Percentiles rank a stretch among this genome's conserved stretches.
Conservation (phyloP, 768 basidiomycete species). For the Pleurotus pulmonarius region DNA sequence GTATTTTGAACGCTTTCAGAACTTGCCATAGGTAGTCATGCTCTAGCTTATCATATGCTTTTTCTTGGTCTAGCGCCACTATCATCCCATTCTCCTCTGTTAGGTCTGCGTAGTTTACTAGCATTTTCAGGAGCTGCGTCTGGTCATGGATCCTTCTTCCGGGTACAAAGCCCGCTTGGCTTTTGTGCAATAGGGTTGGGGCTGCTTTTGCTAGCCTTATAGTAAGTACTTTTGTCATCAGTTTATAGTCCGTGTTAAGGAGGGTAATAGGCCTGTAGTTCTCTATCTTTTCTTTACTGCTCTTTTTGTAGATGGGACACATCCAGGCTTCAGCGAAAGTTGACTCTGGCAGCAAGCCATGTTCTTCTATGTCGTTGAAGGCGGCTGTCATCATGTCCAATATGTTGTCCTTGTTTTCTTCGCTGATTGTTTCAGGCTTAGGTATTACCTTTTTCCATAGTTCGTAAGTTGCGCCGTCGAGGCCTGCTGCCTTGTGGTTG, state of each 20-base stretch:
- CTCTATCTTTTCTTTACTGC: constrained; percentile 20
- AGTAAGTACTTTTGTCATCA: constrained; percentile 23
- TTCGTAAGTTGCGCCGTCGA: too few species aligned
- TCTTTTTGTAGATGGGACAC: constrained; percentile 42
- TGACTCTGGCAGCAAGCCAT: not conserved
- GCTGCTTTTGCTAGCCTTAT: constrained; percentile 13
- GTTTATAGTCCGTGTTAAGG: constrained; percentile 33
- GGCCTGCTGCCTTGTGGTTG: too few species aligned
- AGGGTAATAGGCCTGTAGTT: constrained; percentile 36
- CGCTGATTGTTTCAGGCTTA: too few species aligned
- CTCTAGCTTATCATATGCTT: constrained; percentile 1
- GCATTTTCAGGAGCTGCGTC: constrained; percentile 18
- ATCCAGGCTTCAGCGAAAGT: constrained; percentile 30
- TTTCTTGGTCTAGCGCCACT: constrained; percentile 20
- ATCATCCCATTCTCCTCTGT: constrained; percentile 22
- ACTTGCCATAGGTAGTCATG: not conserved
- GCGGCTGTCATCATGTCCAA: not conserved
- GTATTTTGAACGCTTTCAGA: constrained; percentile 13
- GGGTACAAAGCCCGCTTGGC: constrained; percentile 35
- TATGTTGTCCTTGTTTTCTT: not conserved
- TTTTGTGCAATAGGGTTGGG: constrained; percentile 20
- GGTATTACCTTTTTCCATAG: too few species aligned
- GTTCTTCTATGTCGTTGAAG: constrained; percentile 22
- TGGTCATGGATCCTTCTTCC: constrained; percentile 27
- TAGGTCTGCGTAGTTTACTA: constrained; percentile 20